Base-by-base conservation (phyloP, 2,329 filamentous ascomycete genomes). In the Phialophora expanda region DNA sequence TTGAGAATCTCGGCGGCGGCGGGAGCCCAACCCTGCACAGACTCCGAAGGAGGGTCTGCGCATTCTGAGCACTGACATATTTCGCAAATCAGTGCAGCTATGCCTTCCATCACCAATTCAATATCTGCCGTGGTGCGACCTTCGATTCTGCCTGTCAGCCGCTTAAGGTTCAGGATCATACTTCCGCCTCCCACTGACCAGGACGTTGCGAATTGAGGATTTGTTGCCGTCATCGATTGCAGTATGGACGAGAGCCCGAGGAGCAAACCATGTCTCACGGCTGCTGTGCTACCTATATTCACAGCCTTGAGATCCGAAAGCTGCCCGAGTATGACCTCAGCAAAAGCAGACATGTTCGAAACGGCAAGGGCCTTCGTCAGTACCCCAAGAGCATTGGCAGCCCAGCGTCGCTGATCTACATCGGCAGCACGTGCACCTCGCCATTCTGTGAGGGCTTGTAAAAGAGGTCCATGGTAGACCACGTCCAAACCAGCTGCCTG, bases 351-450 rank as follows among this genome's bases (percentile, higher is more conserved):
- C 4, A 58, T 41, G 14, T 64, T 60, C 1, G 63, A 30, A 14
- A 34, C 11, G 14, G 54, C 9, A n/a, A 62, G 28, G 66, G 0
- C 74, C 74, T 46, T 73, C 50, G 77, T 78, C 34, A 82, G 65
- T 14, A 64, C 69, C 12, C 91, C 91, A 71, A 94, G 88, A 0
- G 91, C 88, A 1, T 78, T 78, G 1, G 90, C 92, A 14, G 92
- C 89, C 57, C 86, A 85, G 71, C 91, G 85, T 67, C 95, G 86
- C 1, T 92, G 92, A 5, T 84, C 80, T 0, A 88, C 84, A 76
- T 97, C 93, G 8, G 87, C 82, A 69, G 96, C 92, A 0, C 89
- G 89, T n/a, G 96, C 86, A 0, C 95, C 95, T 76, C 94, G 86
- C 95, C 95, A 99, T 22, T 87, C 88, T 12, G 96, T 80, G 6